phyloP scores from a whole-genome alignment of 257 asterid species.

The Leptodermis oblonga region DNA sequence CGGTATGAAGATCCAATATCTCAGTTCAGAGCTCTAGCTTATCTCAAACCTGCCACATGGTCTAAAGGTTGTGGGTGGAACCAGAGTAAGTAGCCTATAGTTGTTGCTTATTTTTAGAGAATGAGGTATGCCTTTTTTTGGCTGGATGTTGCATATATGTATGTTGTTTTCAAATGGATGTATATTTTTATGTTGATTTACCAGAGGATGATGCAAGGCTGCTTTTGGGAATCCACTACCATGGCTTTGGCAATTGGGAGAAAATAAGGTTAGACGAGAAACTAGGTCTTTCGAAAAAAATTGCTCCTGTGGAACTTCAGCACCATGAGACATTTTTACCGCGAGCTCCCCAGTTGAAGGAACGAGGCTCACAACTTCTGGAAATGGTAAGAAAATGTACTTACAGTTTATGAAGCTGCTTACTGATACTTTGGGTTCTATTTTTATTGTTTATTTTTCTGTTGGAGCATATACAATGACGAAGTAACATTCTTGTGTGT shows the following conservation, averaged over 20 bases:
- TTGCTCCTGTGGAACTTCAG: constrained; percentile 99
- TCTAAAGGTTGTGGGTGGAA: constrained; percentile 99
- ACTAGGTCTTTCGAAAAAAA: constrained; percentile 87
- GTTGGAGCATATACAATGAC: background rate
- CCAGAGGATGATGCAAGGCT: constrained; percentile 98
- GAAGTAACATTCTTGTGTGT: background rate
- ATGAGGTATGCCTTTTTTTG: background rate
- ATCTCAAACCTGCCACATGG: constrained; percentile 93
- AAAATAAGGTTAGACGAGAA: constrained; percentile 77
- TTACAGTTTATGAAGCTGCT: background rate
- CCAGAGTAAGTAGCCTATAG: constrained; percentile 65
- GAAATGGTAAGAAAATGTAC: constrained; percentile 64
- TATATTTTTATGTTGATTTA: constrained; percentile 19
- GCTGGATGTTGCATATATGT: constrained; percentile 1
- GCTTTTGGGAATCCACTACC: constrained; percentile 88
- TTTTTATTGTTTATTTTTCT: background rate
- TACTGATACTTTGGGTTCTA: background rate
- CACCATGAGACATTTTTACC: constrained; percentile 98
- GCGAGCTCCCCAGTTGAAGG: constrained; percentile 96
- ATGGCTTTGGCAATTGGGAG: constrained; percentile 99
- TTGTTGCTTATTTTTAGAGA: background rate
- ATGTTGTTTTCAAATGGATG: background rate
- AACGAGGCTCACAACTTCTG: constrained; percentile 89
- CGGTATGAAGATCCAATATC: constrained; percentile 81
- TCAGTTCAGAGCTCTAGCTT: constrained; percentile 80